Base-by-base conservation (phyloP, 495 filamentous ascomycete species). In the Aspergillus sclerotioniger region DNA sequence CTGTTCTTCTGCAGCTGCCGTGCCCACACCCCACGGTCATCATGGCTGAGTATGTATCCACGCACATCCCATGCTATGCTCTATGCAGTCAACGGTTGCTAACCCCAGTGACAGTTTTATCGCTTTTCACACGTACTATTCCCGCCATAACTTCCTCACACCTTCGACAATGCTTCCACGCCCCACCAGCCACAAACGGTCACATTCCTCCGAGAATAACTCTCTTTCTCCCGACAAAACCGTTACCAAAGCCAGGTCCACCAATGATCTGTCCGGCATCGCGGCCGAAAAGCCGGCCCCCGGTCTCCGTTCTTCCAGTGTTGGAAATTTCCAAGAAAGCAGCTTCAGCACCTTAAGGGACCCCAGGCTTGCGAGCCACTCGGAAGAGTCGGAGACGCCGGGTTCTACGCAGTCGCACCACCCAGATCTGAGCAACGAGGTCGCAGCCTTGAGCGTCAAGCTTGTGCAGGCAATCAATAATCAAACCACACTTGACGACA, bases 381-480 rank as follows among this genome's bases (percentile, higher is more conserved):
- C 68, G 20, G 73, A 80, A 54, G 60, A 70, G 15, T 73, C 76
- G 48, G 64, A 71, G 33, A 69, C 74, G 25, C 25, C 47, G 19
- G 66, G 69, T 29, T 73, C 76, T 19, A 31, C 69, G 7, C 71
- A 72, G 39, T 76, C 79, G 17, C 80, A 81, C 57, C 88, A 92
- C 61, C 89, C 90, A 17, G 91, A 93, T 64, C 78, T 96, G 46
- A 90, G 88, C 68, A 84, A 87, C 54, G 94, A 98, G 71, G 92
- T 98, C 12, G 88, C 94, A 28, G 83, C 90, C 3, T 78, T 98
- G 20, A 97, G 91, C 71, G 92, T 91, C 48, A 98, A 98, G 73
- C 81, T 98, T 52, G 91, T 98, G 57, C 92, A 91, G 64, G 92
- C 94, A 52, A 97, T 98, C 72, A 98, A 98, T 68, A 90, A 94